Evolutionary conservation across 805 yeast genomes (phyloP).

Genomic region (Zygosaccharomyces lentus): DNA sequence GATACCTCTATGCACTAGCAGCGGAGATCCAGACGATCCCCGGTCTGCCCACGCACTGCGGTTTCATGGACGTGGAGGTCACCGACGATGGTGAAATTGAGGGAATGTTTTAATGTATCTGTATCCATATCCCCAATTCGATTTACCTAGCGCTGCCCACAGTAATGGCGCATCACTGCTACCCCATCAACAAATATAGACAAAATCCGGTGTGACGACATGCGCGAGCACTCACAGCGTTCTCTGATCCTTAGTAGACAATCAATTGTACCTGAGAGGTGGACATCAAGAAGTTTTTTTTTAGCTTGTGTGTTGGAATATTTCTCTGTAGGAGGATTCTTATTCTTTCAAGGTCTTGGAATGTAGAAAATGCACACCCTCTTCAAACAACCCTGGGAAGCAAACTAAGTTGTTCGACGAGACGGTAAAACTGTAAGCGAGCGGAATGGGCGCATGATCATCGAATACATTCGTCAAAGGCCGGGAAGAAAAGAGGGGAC

Average conservation of each 20-base stretch:
- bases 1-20: constrained; percentile 78
- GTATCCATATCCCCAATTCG: not conserved
- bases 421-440: too few relatives aligned
- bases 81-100: constrained; percentile 76
- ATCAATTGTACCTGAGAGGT: constrained; percentile 62
- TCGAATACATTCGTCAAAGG: too few relatives aligned
- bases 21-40: constrained; percentile 86
- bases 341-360: constrained; percentile 46
- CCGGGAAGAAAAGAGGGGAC: too few relatives aligned
- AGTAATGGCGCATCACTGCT: constrained; percentile 12
- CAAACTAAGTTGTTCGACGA: constrained; percentile 58
- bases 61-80: constrained; percentile 83
- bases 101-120: constrained; percentile 59
- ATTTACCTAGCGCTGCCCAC: constrained; percentile 5
- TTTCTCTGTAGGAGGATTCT: constrained; percentile 51
- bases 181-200: too few relatives aligned
- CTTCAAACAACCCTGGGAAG: constrained; percentile 48
- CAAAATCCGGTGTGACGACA: too few relatives aligned
- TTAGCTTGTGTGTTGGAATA: constrained; percentile 43
- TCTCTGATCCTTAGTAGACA: constrained; percentile 21
- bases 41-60: constrained; percentile 80
- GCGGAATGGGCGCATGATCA: too few relatives aligned
- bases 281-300: constrained; percentile 51
- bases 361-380: constrained; percentile 50
- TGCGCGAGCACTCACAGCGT: too few relatives aligned